Percentiles rank a stretch among this genome's conserved stretches.
Evolutionary conservation across 2,329 filamentous ascomycete species (phyloP).

Genomic region (Chalaropsis thielavioides): DNA sequence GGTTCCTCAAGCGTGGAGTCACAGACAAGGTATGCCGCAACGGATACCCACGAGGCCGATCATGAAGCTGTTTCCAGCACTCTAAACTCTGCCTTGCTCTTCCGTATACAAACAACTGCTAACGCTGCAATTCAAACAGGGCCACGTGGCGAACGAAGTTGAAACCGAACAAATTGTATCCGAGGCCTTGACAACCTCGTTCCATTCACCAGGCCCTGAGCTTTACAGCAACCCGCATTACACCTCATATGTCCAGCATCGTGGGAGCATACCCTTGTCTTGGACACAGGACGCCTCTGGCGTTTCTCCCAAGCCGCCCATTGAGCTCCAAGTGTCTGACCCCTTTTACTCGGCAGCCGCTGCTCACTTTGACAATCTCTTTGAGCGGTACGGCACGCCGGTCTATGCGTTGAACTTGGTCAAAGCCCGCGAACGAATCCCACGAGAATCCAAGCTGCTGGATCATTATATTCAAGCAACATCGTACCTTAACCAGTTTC

Average conservation of each 20-base stretch:
- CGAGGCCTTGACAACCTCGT: conserved; percentile 85
- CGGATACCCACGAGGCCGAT: not conserved
- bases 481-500: conserved; percentile 84
- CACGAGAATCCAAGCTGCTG: conserved; percentile 80
- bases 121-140: conserved; percentile 27
- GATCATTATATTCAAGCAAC: conserved; percentile 78
- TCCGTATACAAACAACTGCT: not conserved
- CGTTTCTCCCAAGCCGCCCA: conserved; percentile 90
- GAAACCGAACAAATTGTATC: conserved; percentile 98
- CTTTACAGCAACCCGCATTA: conserved; percentile 82
- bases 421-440: conserved; percentile 73
- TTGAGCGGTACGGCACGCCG: conserved; percentile 82
- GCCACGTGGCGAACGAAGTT: conserved; percentile 95
- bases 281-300: conserved; percentile 96
- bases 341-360: conserved; percentile 91
- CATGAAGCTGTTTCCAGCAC: too few relatives aligned
- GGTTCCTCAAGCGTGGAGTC: conserved; percentile 85
- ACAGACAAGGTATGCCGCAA: conserved; percentile 54
- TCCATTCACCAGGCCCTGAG: conserved; percentile 75
- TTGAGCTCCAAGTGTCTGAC: conserved; percentile 87
- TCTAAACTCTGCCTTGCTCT: too few relatives aligned
- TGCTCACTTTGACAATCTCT: conserved; percentile 87
- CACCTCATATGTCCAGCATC: conserved; percentile 92
- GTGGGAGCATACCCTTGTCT: conserved; percentile 89
- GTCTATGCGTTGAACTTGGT: conserved; percentile 87